Evolutionary conservation across 345 rosid species (phyloP), one percentile per base, ranked within the genome.

Genomic region (Eucalyptus viminalis): DNA sequence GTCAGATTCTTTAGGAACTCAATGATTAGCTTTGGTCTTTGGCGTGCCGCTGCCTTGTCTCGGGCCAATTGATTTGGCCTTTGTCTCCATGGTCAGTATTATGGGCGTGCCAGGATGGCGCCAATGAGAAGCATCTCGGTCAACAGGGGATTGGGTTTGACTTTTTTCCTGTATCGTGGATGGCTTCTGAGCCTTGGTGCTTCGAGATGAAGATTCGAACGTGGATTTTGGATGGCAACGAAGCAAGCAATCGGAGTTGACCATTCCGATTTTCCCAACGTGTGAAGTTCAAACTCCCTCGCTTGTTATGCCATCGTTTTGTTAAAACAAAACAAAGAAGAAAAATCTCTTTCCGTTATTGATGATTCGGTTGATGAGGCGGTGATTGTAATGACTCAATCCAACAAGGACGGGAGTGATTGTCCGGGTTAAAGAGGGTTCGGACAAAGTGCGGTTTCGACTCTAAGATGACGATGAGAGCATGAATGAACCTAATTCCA

Each of bases 301-400:
- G 4, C 81, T 40, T 60, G 40, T 15, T 17, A 6, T 60, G 72
- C 37, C 37, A 65, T n/a, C 34, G 4, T 62, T 62, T 6, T 27
- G 34, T 62, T 14, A 29, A 25, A 56, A 22, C 34, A 4, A n/a
- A n/a, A 67, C 56, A n/a, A 15, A 4, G 8, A 67, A 14, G 19
- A 31, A 9, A 65, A n/a, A 10, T 21, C 5, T 1, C 24, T 37
- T 72, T 72, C 6, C 14, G 0, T 72, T 5, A 10, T 3, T 3
- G 7, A 3, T 17, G 43, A 34, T 69, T 31, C 7, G 7, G 24
- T 6, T 5, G 7, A 31, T 17, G 14, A 2, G 7, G 13, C 1
- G 8, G 12, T 1, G 14, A 9, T 4, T 53, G 25, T 53, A 8
- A 53, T 19, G 58, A 21, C 25, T 3, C 4, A 0, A 7, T 53